Evolutionary conservation across 2,329 filamentous ascomycete genomes (phyloP).

Genomic region (Periconia sp.): DNA sequence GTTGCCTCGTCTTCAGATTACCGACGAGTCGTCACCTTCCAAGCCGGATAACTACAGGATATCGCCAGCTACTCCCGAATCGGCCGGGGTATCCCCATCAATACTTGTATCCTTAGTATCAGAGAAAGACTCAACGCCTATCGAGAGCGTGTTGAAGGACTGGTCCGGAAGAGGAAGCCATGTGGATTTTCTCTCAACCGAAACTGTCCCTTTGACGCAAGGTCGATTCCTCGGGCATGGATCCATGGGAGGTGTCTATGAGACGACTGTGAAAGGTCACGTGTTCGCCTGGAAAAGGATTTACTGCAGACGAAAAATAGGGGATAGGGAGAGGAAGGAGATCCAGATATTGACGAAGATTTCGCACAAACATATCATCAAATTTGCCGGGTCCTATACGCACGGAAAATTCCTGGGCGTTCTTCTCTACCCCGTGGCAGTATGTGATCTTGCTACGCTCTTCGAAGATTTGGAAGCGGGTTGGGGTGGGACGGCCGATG

Average conservation of each 20-base stretch:
- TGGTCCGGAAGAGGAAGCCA: constrained; percentile 7
- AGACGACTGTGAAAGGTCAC: constrained; percentile 17
- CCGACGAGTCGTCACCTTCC: constrained; percentile 5
- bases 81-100: background rate
- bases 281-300: constrained; percentile 22
- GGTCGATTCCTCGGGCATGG: constrained; percentile 23
- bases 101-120: background rate
- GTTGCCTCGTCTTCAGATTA: constrained; percentile 5
- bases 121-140: background rate
- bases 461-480: constrained; percentile 16
- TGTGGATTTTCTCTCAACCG: constrained; percentile 5
- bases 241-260: constrained; percentile 20
- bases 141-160: background rate
- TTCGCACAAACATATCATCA: constrained; percentile 20
- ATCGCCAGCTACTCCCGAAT: constrained; percentile 3
- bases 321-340: constrained; percentile 18
- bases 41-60: constrained; percentile 10
- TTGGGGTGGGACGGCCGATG: background rate
- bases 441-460: constrained; percentile 18
- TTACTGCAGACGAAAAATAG: constrained; percentile 14
- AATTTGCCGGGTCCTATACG: constrained; percentile 23
- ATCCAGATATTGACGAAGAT: constrained; percentile 25
- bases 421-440: constrained; percentile 22
- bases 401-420: constrained; percentile 20
- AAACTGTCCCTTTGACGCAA: constrained; percentile 12